Evolutionary conservation across 83 land plant species (phyloP).

Genomic region (Thuja plicata): DNA sequence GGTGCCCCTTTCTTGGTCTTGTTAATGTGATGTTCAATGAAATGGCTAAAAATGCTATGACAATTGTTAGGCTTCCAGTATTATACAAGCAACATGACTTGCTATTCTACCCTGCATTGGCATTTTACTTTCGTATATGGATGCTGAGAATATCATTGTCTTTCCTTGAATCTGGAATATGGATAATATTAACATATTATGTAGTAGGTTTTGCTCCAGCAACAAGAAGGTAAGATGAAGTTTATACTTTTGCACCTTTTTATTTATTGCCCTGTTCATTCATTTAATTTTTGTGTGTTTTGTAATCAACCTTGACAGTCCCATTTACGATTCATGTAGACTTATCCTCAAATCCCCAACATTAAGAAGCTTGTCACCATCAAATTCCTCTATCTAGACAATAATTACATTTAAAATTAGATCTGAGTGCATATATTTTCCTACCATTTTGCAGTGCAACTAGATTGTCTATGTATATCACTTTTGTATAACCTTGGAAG

Average conservation of each 20-base stretch:
- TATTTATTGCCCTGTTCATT: neutral
- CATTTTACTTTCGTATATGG: conserved; percentile 38
- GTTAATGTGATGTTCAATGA: conserved; percentile 41
- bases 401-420: neutral
- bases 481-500: neutral
- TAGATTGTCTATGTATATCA: neutral
- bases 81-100: conserved; percentile 55
- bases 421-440: neutral
- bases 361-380: neutral
- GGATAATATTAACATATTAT: conserved; percentile 48
- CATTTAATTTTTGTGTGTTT: neutral
- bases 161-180: conserved; percentile 38
- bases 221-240: conserved; percentile 32
- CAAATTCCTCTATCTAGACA: neutral
- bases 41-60: conserved; percentile 20
- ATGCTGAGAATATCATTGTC: conserved; percentile 49
- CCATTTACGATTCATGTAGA: neutral
- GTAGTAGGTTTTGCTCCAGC: conserved; percentile 46
- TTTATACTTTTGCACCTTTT: neutral
- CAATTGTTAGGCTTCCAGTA: conserved; percentile 36
- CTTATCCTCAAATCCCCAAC: neutral
- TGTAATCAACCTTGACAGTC: neutral
- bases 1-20: conserved; percentile 39
- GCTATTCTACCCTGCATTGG: conserved; percentile 55
- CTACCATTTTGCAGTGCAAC: neutral